phyloP scores from a whole-genome alignment of 2,329 filamentous ascomycete genomes.

The Penicillium aurantiogriseum region DNA sequence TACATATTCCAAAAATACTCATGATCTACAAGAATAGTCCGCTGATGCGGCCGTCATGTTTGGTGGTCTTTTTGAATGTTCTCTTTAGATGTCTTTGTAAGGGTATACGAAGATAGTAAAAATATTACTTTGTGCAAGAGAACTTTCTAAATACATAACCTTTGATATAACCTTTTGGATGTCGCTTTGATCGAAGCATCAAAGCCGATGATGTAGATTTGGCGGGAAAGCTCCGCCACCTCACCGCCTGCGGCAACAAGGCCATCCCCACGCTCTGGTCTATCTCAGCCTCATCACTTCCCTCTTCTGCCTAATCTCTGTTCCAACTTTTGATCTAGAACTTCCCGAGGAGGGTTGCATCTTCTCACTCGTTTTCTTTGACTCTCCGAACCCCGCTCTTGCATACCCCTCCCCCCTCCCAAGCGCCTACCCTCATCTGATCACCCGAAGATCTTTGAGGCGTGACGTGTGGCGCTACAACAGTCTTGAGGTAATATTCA shows the following conservation, averaged over 20 bases:
- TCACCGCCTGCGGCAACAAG: constrained; percentile 27
- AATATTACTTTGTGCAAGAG: no score
- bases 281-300: constrained; percentile 22
- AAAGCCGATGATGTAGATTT: constrained; percentile 13
- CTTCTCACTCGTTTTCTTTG: background rate
- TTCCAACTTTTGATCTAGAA: constrained; percentile 4
- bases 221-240: constrained; percentile 11
- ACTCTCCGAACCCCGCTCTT: background rate
- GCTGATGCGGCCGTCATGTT: no score
- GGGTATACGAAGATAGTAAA: no score
- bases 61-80: no score
- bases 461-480: constrained; percentile 20
- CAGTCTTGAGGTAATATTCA: constrained; percentile 3
- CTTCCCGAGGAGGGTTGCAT: background rate
- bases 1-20: no score
- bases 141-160: background rate
- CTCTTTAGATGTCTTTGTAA: no score
- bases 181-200: background rate
- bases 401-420: background rate
- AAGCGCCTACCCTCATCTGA: background rate
- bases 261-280: constrained; percentile 19
- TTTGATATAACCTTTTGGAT: background rate
- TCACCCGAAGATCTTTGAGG: constrained; percentile 9
- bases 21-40: no score
- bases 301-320: constrained; percentile 19